These are phyloP conservation scores for Mycena leptocephala DNA, from an alignment of 768 basidiomycete genomes.

Conservation along the genomic window DNA sequence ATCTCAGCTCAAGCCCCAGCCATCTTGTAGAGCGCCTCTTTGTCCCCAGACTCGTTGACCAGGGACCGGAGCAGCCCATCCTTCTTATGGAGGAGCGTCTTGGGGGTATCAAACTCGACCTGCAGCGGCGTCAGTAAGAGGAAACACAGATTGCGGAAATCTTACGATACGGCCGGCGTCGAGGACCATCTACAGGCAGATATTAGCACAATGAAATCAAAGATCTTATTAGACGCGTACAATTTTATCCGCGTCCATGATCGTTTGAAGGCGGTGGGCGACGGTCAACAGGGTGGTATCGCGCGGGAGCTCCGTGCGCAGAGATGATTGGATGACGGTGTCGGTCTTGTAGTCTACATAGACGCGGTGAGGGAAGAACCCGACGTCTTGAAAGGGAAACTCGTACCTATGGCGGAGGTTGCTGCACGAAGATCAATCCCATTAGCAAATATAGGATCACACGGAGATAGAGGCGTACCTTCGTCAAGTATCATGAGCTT, in stretches of 20 bases:
- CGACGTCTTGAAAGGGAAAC: neutral
- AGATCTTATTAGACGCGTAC: constrained; percentile 5
- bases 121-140: neutral
- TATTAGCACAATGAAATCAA: neutral
- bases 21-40: constrained; percentile 15
- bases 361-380: neutral
- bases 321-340: constrained; percentile 58
- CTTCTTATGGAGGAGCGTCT: neutral
- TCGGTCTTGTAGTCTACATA: constrained; percentile 53
- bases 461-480: neutral
- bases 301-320: constrained; percentile 44
- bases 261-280: constrained; percentile 41
- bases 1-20: neutral
- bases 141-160: neutral
- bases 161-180: constrained; percentile 17
- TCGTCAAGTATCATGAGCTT: constrained; percentile 41
- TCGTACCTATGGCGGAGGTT: neutral
- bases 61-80: constrained; percentile 5
- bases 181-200: constrained; percentile 11
- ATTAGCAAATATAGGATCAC: neutral
- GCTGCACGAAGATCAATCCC: neutral
- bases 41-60: constrained; percentile 20
- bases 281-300: constrained; percentile 48
- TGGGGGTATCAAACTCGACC: constrained; percentile 18
- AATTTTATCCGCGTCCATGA: constrained; percentile 50